Base-by-base conservation (phyloP, 2,329 filamentous ascomycete species). In the Plenodomus biglobosus region DNA sequence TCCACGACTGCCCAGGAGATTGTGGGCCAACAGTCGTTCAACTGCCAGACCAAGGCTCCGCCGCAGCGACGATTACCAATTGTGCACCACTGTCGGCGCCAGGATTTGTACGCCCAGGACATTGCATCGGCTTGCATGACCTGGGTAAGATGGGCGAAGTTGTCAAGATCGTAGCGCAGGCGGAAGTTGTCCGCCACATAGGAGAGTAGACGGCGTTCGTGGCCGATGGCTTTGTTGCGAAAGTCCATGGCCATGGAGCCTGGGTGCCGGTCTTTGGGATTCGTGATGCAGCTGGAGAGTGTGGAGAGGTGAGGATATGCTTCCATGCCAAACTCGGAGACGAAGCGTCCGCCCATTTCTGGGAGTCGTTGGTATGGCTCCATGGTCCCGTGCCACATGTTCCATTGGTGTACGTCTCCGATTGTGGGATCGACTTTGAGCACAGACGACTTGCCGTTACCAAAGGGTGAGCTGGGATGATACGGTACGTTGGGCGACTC, bases 301-400 rank as follows among this genome's bases (percentile, higher is more conserved):
- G 92, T 96, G 58, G 86, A 83, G 62, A 92, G 82, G 53, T 85
- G 84, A 0, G 92, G 92, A 68, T 95, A 95, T 0, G 88, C 90
- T 70, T 96, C 85, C 90, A 96, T 95, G 46, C 92, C 92, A 61
- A 96, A 96, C 66, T 96, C 92, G 42, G 88, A 92, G 48, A 95
- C 90, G 73, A 96, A 96, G 0, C 92, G 85, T 1, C 92, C 92
- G n/a, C 85, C 84, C 52, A 86, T 85, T 68, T 92, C 88, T 55
- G 91, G 95, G 59, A 92, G 85, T 59, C 42, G 32, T 24, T 96
- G 92, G 61, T 95, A 96, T 55, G 88, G 90, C 66, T 95, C 88
- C 68, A 96, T 90, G 1, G 84, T 86, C n/a, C 92, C 92, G 66
- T 96, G 92, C 92, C 92, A 96, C 10, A 96, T 81, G 65, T 96